These are phyloP conservation scores for Cicer arietinum DNA, from an alignment of 306 rosid genomes.

Conservation along the genomic window DNA sequence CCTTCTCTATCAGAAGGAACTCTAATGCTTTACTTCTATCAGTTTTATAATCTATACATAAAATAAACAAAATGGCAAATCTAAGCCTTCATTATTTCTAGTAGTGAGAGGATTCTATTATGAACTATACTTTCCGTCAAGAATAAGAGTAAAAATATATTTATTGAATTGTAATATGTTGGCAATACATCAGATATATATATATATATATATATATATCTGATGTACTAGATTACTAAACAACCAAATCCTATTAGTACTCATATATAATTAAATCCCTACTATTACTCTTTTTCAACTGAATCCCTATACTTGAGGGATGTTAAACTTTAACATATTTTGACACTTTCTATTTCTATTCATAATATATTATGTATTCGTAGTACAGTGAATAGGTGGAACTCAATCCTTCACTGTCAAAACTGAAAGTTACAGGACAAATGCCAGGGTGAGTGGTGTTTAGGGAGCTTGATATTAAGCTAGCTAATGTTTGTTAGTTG, in stretches of 20 bases:
- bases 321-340: too few relatives aligned
- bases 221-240: too few relatives aligned
- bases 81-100: constrained; percentile 21
- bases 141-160: too few relatives aligned
- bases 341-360: constrained; percentile 19
- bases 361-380: constrained; percentile 9
- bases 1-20: constrained; percentile 36
- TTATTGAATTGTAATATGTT: too few relatives aligned
- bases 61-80: constrained; percentile 36
- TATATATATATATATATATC: too few relatives aligned
- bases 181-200: too few relatives aligned
- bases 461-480: constrained; percentile 8
- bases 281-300: too few relatives aligned
- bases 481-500: constrained; percentile 35
- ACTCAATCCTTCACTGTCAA: constrained; percentile 32
- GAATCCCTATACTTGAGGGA: too few relatives aligned
- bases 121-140: constrained; percentile 1
- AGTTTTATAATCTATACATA: constrained; percentile 32
- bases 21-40: constrained; percentile 29
- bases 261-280: too few relatives aligned
- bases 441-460: background rate
- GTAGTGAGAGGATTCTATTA: constrained; percentile 9
- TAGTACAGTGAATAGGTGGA: constrained; percentile 21
- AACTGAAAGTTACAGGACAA: constrained; percentile 3
- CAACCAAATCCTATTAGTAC: too few relatives aligned